Percentiles rank a stretch among this genome's conserved stretches.
phyloP scores from a whole-genome alignment of 768 basidiomycete species.

The Neoboletus subvelutipes region DNA sequence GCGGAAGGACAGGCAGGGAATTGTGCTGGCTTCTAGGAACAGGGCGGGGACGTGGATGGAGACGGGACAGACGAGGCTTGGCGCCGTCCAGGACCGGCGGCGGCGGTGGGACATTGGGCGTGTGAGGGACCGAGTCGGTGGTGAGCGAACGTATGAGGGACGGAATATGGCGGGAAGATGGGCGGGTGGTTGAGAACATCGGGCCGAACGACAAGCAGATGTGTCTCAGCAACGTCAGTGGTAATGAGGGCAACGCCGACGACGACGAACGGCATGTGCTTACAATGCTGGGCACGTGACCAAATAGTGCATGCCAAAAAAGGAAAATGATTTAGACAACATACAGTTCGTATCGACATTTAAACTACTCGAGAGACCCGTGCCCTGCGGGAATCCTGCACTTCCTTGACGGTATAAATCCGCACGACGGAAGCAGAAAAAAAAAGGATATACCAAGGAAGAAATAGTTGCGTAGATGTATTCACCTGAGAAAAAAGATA shows the following conservation, averaged over 20 bases:
- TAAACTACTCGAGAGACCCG: constrained; percentile 4
- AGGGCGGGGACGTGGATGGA: constrained; percentile 46
- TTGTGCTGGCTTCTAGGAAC: constrained; percentile 24
- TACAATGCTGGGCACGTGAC: constrained; percentile 12
- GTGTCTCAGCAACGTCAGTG: constrained; percentile 10
- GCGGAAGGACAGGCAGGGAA: constrained; percentile 55
- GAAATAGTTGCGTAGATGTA: constrained; percentile 15
- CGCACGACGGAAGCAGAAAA: constrained; percentile 9
- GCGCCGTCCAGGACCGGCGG: constrained; percentile 30
- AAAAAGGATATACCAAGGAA: constrained; percentile 1
- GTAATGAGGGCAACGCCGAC: background rate
- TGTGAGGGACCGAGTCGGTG: constrained; percentile 29
- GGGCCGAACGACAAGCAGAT: constrained; percentile 13
- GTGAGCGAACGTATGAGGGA: constrained; percentile 22
- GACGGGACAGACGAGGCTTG: constrained; percentile 35
- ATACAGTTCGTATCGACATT: constrained; percentile 5
- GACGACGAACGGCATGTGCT: background rate
- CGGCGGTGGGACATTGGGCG: constrained; percentile 29
- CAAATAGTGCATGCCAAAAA: background rate
- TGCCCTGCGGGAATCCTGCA: constrained; percentile 16
- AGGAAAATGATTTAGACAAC: background rate
- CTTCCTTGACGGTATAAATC: constrained; percentile 6
- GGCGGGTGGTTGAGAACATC: constrained; percentile 26
- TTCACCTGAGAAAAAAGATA: constrained; percentile 3
- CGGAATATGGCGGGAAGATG: constrained; percentile 13